Percentiles rank a stretch among this genome's conserved stretches.
Evolutionary conservation across 306 rosid species (phyloP).

Genomic region (Delonix regia): DNA sequence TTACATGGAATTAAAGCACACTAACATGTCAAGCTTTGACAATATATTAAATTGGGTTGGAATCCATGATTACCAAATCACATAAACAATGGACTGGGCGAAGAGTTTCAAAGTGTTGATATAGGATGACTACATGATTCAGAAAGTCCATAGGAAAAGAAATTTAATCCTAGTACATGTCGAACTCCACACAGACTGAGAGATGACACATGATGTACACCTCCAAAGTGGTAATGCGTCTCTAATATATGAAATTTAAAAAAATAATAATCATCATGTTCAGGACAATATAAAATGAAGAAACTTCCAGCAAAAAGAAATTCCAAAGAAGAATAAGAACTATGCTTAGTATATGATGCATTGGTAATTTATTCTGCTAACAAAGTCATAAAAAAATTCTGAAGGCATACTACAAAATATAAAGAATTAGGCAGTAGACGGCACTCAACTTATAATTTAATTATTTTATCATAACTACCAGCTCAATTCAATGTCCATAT

Average conservation of each 20-base stretch:
- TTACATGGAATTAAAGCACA: not conserved
- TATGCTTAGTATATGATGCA: slow-evolving; percentile 13
- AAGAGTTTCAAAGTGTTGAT: not conserved
- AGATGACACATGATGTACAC: not conserved
- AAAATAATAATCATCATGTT: not conserved
- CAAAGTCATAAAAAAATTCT: not conserved
- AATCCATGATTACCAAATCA: not conserved
- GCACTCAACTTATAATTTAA: slow-evolving; percentile 2
- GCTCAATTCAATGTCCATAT: not conserved
- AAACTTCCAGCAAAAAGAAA: not conserved
- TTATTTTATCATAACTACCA: slow-evolving; percentile 19
- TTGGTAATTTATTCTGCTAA: not conserved
- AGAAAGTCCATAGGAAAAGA: not conserved
- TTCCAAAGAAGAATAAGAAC: not conserved
- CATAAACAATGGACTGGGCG: not conserved
- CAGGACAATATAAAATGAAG: not conserved
- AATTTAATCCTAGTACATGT: not conserved
- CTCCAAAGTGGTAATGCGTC: not conserved
- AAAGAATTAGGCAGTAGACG: not conserved
- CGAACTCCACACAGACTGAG: not conserved
- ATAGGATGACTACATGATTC: not conserved
- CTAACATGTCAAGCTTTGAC: not conserved
- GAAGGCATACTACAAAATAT: not conserved
- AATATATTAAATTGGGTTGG: not conserved
- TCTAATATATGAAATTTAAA: not conserved